Conservation (phyloP, 192 early-diverging fungal genomes). For the Backusella liffmaniae region DNA sequence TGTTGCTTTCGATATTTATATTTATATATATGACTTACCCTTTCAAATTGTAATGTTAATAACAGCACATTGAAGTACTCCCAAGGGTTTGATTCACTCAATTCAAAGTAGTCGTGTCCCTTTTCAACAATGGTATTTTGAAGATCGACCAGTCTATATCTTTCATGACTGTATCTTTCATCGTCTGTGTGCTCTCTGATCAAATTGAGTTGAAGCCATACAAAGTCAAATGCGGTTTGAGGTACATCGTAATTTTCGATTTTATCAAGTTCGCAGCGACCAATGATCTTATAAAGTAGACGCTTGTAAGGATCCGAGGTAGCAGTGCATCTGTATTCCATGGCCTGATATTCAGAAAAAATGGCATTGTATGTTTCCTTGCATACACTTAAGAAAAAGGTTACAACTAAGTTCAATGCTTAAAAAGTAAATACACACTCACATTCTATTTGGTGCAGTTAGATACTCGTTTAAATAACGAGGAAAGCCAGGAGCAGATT, state of each 20-base stretch:
- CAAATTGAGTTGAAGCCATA: slow-evolving; percentile 80
- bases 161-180: slow-evolving; percentile 46
- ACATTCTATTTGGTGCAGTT: background rate
- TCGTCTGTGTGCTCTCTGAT: slow-evolving; percentile 56
- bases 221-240: slow-evolving; percentile 83
- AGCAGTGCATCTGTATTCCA: slow-evolving; percentile 41
- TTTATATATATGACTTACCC: slow-evolving; percentile 22
- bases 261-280: slow-evolving; percentile 79
- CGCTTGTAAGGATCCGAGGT: slow-evolving; percentile 87
- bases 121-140: slow-evolving; percentile 66
- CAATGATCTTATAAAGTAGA: slow-evolving; percentile 86
- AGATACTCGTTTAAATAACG: slow-evolving; percentile 66
- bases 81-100: slow-evolving; percentile 65
- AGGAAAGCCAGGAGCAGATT: slow-evolving; percentile 65
- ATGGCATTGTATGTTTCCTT: slow-evolving; percentile 50
- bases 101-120: slow-evolving; percentile 75
- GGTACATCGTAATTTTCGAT: slow-evolving; percentile 65
- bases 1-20: background rate
- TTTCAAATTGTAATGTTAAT: slow-evolving; percentile 87
- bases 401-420: no score
- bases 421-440: slow-evolving; percentile 21
- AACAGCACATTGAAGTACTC: slow-evolving; percentile 85
- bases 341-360: slow-evolving; percentile 52
- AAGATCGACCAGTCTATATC: slow-evolving; percentile 68
- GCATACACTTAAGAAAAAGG: slow-evolving; percentile 25